Evolutionary conservation across 208 protist species (phyloP), one percentile per base, ranked within the genome.

Genomic region (Hexamita inflata): DNA sequence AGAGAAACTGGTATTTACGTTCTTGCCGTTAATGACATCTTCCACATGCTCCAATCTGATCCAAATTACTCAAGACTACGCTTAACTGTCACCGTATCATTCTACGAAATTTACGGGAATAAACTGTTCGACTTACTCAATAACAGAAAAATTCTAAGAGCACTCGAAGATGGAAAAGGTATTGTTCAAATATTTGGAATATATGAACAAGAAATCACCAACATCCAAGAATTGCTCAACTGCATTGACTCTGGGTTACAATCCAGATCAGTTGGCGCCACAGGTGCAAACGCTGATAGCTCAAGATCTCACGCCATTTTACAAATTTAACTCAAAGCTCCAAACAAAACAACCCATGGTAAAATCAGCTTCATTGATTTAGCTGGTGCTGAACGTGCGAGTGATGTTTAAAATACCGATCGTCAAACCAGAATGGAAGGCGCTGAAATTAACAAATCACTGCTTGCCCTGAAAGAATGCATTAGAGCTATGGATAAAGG

Each of bases 291-390:
- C 39, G 66, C n/a, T 26, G 45, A 34, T 15, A 75, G 64, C 1
- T 75, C 65, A 11, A 1, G 75, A 30, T 79, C 76, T 19, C 76
- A 79, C 32, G 61, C 62, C 40, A 81, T 81, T 32, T 81, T 81
- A n/a, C 35, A 29, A 1, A 59, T 81, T 39, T 59, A 2, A 29
- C 2, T 78, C 1, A 70, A 74, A 74, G 32, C 67, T 75, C 11
- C 35, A 75, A 38, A 61, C 53, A 26, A 60, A 61, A 2, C 45
- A 79, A 1, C 2, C 26, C 11, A 49, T 73, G 78, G 62, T 15
- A 82, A 84, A 45, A 29, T 87, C 4, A 82, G 80, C 35, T 41
- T 87, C 0, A 68, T 87, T 0, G 84, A 87, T 81, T 49, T 87
- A 1, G 83, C 83, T 29, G 84, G 84, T 24, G 74, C 74, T 41